Evolutionary conservation across 805 yeast species (phyloP).

Genomic region (Pichia exigua): DNA sequence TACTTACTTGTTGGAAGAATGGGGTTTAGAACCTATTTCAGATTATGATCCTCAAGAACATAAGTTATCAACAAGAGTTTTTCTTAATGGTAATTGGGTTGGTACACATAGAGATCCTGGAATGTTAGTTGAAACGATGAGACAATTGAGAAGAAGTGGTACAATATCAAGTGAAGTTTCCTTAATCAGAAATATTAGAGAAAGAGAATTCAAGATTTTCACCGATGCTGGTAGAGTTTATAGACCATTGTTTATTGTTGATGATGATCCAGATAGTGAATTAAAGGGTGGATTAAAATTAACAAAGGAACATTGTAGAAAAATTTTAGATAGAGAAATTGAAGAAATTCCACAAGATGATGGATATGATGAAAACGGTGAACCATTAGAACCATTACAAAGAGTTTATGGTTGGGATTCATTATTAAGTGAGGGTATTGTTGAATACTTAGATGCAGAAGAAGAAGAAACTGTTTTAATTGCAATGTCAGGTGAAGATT

Average conservation of each 20-base stretch:
- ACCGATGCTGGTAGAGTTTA: constrained; percentile 99
- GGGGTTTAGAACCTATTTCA: constrained; percentile 98
- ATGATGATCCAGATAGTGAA: constrained; percentile 67
- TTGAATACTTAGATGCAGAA: constrained; percentile 96
- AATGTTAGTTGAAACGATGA: constrained; percentile 82
- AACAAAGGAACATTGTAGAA: constrained; percentile 75
- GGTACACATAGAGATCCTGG: constrained; percentile 98
- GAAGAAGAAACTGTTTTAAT: constrained; percentile 98
- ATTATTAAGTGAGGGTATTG: constrained; percentile 75
- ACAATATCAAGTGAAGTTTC: constrained; percentile 95
- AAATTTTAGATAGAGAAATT: constrained; percentile 53
- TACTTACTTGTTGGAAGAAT: constrained; percentile 85
- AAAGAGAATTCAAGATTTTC: constrained; percentile 89
- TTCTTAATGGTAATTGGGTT: constrained; percentile 98
- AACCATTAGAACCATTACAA: constrained; percentile 35
- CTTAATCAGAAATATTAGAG: constrained; percentile 93
- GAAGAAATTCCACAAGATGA: constrained; percentile 47
- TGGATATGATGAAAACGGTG: constrained; percentile 37
- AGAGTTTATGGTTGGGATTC: constrained; percentile 72
- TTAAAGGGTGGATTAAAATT: constrained; percentile 72
- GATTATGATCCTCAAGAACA: constrained; percentile 90
- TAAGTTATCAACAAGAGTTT: constrained; percentile 87
- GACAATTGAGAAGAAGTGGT: constrained; percentile 87
- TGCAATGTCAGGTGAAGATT: constrained; percentile 98
- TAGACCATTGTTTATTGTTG: constrained; percentile 91